Evolutionary conservation across 176 grass and related monocot genomes (phyloP).

Genomic region (Oryza glumipatula): DNA sequence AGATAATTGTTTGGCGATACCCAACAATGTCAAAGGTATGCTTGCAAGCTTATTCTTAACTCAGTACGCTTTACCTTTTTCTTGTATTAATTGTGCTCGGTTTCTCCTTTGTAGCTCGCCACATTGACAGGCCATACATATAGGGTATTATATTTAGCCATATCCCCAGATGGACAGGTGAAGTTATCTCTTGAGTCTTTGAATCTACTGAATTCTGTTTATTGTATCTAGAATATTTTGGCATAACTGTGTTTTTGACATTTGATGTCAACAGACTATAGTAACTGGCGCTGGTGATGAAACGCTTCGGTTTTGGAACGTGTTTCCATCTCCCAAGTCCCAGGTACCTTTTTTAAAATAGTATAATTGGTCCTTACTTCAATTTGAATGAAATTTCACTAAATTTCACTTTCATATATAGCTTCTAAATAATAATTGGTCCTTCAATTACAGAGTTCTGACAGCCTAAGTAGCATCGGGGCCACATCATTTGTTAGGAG

Average conservation of each 20-base stretch:
- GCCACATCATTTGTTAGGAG: constrained; percentile 86
- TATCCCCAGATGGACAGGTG: constrained; percentile 97
- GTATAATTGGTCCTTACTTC: background rate
- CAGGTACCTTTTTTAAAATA: constrained; percentile 53
- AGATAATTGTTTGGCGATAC: constrained; percentile 99
- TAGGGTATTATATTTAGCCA: constrained; percentile 93
- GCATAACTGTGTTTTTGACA: background rate
- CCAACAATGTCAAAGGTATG: constrained; percentile 97
- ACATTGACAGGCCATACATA: constrained; percentile 89
- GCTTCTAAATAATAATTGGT: background rate
- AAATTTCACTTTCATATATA: background rate
- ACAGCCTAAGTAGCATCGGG: constrained; percentile 87
- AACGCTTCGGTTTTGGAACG: constrained; percentile 97
- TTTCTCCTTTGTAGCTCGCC: constrained; percentile 64
- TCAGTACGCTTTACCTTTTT: constrained; percentile 2
- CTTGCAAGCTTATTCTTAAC: background rate
- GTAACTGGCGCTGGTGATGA: constrained; percentile 98
- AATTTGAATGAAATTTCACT: background rate
- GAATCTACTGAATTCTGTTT: constrained; percentile 6
- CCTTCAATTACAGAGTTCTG: constrained; percentile 60
- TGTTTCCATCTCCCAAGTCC: constrained; percentile 97
- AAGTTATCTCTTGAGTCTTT: constrained; percentile 11
- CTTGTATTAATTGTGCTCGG: background rate
- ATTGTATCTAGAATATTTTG: background rate
- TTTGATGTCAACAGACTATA: constrained; percentile 69